Evolutionary conservation across 1,284 basidiomycete species (phyloP).

Genomic region (Sanghuangporus weigelae): DNA sequence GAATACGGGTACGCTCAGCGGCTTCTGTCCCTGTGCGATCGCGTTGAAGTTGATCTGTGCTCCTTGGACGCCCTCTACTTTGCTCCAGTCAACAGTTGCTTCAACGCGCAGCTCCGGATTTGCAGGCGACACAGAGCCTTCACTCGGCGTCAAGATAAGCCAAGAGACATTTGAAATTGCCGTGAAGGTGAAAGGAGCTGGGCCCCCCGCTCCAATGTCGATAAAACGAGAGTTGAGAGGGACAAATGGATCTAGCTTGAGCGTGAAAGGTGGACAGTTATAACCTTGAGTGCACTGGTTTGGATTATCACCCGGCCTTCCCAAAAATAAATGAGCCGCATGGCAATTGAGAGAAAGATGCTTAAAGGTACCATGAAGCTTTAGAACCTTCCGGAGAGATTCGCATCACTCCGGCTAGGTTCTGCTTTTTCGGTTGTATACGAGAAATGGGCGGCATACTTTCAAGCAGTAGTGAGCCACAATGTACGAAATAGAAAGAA

Average conservation of each 20-base stretch:
- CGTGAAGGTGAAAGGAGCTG: constrained; percentile 51
- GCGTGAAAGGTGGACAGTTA: constrained; percentile 45
- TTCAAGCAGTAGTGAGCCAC: neutral
- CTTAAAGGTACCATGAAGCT: constrained; percentile 44
- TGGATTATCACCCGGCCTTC: constrained; percentile 57
- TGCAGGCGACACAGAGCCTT: constrained; percentile 42
- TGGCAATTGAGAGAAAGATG: neutral
- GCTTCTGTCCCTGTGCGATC: constrained; percentile 5
- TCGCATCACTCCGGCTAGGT: constrained; percentile 56
- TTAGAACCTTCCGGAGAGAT: constrained; percentile 55
- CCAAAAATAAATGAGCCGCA: neutral
- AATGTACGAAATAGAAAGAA: neutral
- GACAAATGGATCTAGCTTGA: constrained; percentile 51
- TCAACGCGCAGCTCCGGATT: constrained; percentile 52
- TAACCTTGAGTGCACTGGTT: constrained; percentile 48
- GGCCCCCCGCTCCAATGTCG: constrained; percentile 59
- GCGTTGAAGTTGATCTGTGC: constrained; percentile 14
- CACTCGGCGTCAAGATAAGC: constrained; percentile 42
- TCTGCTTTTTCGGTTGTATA: constrained; percentile 51
- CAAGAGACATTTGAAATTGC: constrained; percentile 47
- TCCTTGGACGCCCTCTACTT: constrained; percentile 29
- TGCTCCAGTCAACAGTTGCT: constrained; percentile 55
- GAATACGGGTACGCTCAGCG: constrained; percentile 8
- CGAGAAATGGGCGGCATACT: constrained; percentile 56
- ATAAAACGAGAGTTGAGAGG: constrained; percentile 49